Conservation (phyloP, 2,329 filamentous ascomycete genomes). For the Clarireedia homoeocarpa region DNA sequence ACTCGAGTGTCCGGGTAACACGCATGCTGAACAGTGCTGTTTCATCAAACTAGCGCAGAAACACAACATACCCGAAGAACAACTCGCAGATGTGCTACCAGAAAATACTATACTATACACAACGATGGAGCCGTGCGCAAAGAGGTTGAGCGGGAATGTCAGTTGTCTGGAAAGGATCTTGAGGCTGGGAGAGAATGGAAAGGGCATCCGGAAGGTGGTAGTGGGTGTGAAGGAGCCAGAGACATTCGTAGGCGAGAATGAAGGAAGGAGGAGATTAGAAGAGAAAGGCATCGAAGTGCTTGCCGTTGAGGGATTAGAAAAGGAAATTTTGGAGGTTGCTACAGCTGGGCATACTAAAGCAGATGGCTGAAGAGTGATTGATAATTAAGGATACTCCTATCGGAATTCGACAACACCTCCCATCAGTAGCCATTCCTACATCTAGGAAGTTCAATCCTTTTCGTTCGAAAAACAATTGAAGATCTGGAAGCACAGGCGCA, state of each 20-base stretch:
- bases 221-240: slow-evolving; percentile 84
- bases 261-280: slow-evolving; percentile 62
- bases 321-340: slow-evolving; percentile 73
- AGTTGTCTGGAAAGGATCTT: slow-evolving; percentile 77
- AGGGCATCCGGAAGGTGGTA: slow-evolving; percentile 64
- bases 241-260: slow-evolving; percentile 79
- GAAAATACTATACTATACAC: slow-evolving; percentile 66
- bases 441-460: too few species aligned
- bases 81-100: slow-evolving; percentile 44
- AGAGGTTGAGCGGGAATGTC: slow-evolving; percentile 64
- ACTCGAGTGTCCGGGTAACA: slow-evolving; percentile 84
- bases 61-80: slow-evolving; percentile 44
- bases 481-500: too few species aligned
- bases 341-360: slow-evolving; percentile 61
- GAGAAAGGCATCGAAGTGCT: slow-evolving; percentile 67
- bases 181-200: slow-evolving; percentile 33
- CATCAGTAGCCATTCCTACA: too few species aligned
- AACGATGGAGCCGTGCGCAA: slow-evolving; percentile 80
- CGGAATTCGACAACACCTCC: neutral
- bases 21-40: slow-evolving; percentile 92
- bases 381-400: neutral
- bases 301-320: slow-evolving; percentile 66
- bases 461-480: too few species aligned
- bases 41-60: slow-evolving; percentile 61
- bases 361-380: neutral